These are phyloP conservation scores for Talaromyces trachyspermus DNA, from an alignment of 495 filamentous ascomycete genomes.

Conservation along the genomic window DNA sequence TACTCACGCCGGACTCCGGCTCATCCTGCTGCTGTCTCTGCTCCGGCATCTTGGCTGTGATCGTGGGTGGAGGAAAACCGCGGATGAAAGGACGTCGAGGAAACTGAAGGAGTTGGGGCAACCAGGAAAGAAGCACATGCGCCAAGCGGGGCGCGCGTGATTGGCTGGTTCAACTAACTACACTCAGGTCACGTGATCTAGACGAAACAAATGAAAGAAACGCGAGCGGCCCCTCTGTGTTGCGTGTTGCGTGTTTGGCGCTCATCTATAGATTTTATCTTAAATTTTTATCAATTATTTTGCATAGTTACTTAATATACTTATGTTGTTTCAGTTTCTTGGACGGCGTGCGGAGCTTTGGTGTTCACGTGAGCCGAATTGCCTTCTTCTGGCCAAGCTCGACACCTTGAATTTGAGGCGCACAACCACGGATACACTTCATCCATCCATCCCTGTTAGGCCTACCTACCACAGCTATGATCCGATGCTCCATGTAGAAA, in stretches of 20 bases:
- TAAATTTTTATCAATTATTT: too few species aligned
- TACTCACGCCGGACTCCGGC: constrained; percentile 30
- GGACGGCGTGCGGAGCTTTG: too few species aligned
- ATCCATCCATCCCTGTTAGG: neutral
- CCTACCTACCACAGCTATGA: too few species aligned
- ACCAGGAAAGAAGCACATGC: neutral
- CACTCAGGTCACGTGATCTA: too few species aligned
- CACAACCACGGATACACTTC: neutral
- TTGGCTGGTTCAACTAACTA: neutral
- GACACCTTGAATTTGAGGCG: neutral
- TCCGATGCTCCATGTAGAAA: neutral
- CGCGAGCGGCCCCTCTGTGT: too few species aligned
- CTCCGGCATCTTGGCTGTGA: constrained; percentile 32
- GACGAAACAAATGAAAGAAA: too few species aligned
- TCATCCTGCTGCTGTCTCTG: constrained; percentile 35
- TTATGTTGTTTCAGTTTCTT: too few species aligned
- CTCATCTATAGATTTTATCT: too few species aligned
- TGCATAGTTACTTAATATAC: too few species aligned
- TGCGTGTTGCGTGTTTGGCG: too few species aligned
- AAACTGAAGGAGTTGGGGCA: neutral
- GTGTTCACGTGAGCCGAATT: too few species aligned
- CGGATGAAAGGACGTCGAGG: neutral
- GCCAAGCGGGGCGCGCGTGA: too few species aligned
- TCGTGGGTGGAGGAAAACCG: neutral
- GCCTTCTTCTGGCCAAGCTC: neutral